Evolutionary conservation across 1,139 yeast species (phyloP), one percentile per base, ranked within the genome.

Genomic region (Diutina pseudorugosa): DNA sequence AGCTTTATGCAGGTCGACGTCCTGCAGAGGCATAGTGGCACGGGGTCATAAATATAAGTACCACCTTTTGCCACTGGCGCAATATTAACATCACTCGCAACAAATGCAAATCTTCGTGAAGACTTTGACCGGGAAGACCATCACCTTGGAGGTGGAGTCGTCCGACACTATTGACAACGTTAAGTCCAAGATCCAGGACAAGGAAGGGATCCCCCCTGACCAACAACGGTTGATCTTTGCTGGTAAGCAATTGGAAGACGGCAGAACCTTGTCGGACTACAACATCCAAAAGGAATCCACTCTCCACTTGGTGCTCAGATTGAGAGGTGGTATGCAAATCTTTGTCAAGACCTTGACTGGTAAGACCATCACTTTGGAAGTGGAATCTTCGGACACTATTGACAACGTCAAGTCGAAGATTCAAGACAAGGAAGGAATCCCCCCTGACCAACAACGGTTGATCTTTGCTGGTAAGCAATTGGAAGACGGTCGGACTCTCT

Each of bases 401-500:
- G 95, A 87, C 82, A 87, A 87, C 68, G 95, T 87, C 78, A 87
- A 87, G 80, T 79, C 91, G 68, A 87, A 87, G 83, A 87, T 87
- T 70, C 94, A 86, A 77, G 95, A 87, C 80, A 86, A 86, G 81
- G 95, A 87, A 75, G 95, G 95, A 68, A 87, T 87, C 63, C 95
- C 95, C 71, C 95, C 95, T 68, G 95, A 86, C 77, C 95, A 87
- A 75, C 95, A 87, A 77, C 84, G 95, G 75, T 80, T 87, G 70
- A 87, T 87, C 75, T 87, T 87, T 65, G 95, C 95, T 62, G 95
- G 95, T 77, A 87, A 87, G 80, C 95, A 87, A 77, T 82, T 87
- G 69, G 95, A 87, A 73, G 95, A 80, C 55, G 85, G 85, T 52
- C 79, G 85, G 76, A 80, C 85, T 36, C 65, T 80, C 45, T 79